phyloP scores from a whole-genome alignment of 495 filamentous ascomycete species.

The Neurospora sp. region DNA sequence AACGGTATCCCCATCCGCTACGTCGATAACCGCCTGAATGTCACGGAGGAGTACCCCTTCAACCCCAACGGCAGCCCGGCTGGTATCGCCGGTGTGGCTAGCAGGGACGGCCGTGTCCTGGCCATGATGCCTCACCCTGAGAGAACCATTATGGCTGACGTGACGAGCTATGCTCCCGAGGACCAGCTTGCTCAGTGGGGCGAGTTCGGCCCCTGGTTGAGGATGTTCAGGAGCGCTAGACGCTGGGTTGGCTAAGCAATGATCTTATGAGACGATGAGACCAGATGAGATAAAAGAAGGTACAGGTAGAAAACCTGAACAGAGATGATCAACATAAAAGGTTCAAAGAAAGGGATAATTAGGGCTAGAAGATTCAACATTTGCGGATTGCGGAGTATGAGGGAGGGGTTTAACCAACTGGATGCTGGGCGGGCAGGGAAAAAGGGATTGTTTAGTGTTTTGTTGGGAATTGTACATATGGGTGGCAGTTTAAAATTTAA shows the following conservation, averaged over 20 bases:
- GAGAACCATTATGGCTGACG: slow-evolving; percentile 75
- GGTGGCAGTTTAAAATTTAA: not conserved
- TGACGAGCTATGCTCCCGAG: slow-evolving; percentile 64
- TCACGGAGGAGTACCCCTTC: slow-evolving; percentile 76
- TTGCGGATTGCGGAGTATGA: not conserved
- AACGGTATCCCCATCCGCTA: slow-evolving; percentile 65
- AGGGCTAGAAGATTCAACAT: not conserved
- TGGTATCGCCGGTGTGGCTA: slow-evolving; percentile 77
- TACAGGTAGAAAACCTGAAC: not conserved
- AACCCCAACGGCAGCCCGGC: slow-evolving; percentile 90
- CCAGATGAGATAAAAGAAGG: not conserved
- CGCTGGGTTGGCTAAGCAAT: slow-evolving; percentile 63
- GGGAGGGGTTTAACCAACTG: not conserved
- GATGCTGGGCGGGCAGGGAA: not conserved
- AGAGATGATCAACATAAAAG: not conserved
- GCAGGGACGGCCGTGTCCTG: slow-evolving; percentile 71
- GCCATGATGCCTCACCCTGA: slow-evolving; percentile 97
- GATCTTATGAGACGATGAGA: slow-evolving; percentile 1
- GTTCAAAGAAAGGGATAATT: not conserved
- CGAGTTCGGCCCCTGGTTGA: slow-evolving; percentile 81
- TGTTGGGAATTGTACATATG: not conserved
- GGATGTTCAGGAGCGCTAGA: slow-evolving; percentile 70
- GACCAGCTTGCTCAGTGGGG: slow-evolving; percentile 61
- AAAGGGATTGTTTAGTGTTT: not conserved
- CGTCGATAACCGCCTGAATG: slow-evolving; percentile 65